Evolutionary conservation across 192 early-diverging fungal genomes (phyloP), one percentile per base, ranked within the genome.

Genomic region (Phlyctochytrium arcticum): DNA sequence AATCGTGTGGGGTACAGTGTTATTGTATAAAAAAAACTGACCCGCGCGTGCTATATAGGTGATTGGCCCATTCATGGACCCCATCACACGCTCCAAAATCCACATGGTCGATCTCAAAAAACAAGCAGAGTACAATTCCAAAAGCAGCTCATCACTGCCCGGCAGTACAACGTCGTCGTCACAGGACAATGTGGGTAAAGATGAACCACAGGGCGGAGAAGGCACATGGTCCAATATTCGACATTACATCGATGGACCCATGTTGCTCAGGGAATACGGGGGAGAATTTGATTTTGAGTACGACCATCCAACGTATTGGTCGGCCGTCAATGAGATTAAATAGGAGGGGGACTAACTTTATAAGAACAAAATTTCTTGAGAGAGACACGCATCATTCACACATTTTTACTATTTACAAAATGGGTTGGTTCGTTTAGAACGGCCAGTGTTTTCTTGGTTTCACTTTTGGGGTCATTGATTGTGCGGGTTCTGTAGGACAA

Each of bases 61-160:
- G 21, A 81, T 98, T 26, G 84, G 87, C 36, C 92, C 92, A 12
- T 95, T 95, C 61, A 85, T 98, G 55, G 93, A 98, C 70, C 93
- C 92, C 5, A 86, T 95, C 35, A 98, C 95, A 32, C 85, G 84
- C 44, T 70, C 75, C 8, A 98, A 96, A 71, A 87, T 96, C 59
- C 85, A 90, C 27, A 92, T 96, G 73, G 86, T 90, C 19, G 73
- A 89, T 54, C 77, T 85, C 34, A 85, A 84, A 57, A 75, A 81
- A 33, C 54, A 80, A 56, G 70, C 68, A 26, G 63, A 53, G 0
- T 44, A 34, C 9, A 61, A 74, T 19, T 36, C 36, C 32, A 48
- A 36, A 10, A 49, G 26, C 17, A 68, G 36, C 21, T n/a, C n/a
- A n/a, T 37, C 36, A 30, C n/a, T 39, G 21, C 57, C 36, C 2